Base-by-base conservation (phyloP, 129 eudicot species). In the Chrysanthemum lavandulifolium region DNA sequence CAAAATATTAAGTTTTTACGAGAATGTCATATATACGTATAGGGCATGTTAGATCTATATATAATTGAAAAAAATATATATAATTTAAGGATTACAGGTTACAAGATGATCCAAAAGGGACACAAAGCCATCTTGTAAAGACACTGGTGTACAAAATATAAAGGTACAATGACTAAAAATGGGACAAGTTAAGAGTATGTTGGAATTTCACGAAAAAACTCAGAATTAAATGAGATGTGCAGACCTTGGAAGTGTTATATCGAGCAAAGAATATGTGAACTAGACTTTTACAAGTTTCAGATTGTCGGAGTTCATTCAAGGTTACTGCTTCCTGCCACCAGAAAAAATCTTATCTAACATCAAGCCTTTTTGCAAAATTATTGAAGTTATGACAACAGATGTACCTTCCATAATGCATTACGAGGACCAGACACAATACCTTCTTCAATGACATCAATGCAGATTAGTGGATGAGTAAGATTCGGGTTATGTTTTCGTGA, bases 401-500 rank as follows among this genome's bases (percentile, higher is more conserved):
- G 40, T 45, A 87, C 93, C 93, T 82, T 87, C 93, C 84, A 84
- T 64, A 87, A 71, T 62, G 80, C 93, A 74, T 73, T 49, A 80
- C 82, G 87, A 71, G 89, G 80, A 52, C 85, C 87, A 56, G 78
- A 77, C 62, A 77, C 79, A 54, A 87, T 82, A 19, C 93, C 93
- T 77, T 82, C 79, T 82, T 87, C 93, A 75, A 87, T 78, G 33
- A 84, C 87, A 82, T 87, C 84, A 31, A 87, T 84, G 76, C 93
- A 87, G 53, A 87, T 81, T 67, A 84, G 65, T 2, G 89, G 93
- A 81, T 87, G 93, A 56, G 16, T 73, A 4, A 87, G 72, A 76
- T 87, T 87, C 14, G 89, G 93, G 69, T 62, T 65, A 27, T 68
- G 78, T 79, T 63, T 83, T 51, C 69, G 85, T 51, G 78, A 67